Base-by-base conservation (phyloP, 2,329 filamentous ascomycete species). In the Apiospora pterosperma region DNA sequence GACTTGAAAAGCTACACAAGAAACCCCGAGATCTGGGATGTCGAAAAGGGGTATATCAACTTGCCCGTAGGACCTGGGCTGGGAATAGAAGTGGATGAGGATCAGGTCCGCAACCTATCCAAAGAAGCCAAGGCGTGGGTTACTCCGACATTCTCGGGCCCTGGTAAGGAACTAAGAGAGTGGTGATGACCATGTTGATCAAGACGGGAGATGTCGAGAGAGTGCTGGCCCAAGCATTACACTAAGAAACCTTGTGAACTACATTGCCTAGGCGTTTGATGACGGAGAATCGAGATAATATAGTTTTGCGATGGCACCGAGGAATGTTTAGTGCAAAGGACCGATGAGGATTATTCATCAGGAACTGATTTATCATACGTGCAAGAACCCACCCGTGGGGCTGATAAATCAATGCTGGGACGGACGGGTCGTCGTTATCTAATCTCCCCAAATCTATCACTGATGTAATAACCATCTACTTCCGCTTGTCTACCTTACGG, bases 71-170 rank as follows among this genome's bases (percentile, higher is more conserved):
- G 86, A 0, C 84, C 86, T 0, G 90, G 90, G 0, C 71, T 92
- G 62, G 90, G 90, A 0, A 90, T 92, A 68, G 88, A 92, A 64
- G 79, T 91, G 59, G 87, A 94, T 69, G 91, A 93, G 76, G 88
- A 87, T 34, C 79, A 85, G 73, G 85, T 93, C 10, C 81, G 89
- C 41, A 81, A 81, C 67, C 77, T 90, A 41, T 84, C 87, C 0
- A 79, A 81, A 65, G 83, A 84, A 61, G 84, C 88, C 0, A 80
- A 83, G 67, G 83, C 90, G 1, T 93, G 91, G 91, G 78, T 85
- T 44, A 84, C 80, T 62, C 88, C 89, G 25, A 88, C 85, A 4
- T 92, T 92, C 69, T 84, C 85, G 69, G 90, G 90, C 0, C 87
- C 87, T 0, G 90, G 89, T 67, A 88, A 88, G 0, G 83, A 86